Evolutionary conservation across 1,284 basidiomycete genomes (phyloP), one percentile per base, ranked within the genome.

Genomic region (Leccinum solheimii): DNA sequence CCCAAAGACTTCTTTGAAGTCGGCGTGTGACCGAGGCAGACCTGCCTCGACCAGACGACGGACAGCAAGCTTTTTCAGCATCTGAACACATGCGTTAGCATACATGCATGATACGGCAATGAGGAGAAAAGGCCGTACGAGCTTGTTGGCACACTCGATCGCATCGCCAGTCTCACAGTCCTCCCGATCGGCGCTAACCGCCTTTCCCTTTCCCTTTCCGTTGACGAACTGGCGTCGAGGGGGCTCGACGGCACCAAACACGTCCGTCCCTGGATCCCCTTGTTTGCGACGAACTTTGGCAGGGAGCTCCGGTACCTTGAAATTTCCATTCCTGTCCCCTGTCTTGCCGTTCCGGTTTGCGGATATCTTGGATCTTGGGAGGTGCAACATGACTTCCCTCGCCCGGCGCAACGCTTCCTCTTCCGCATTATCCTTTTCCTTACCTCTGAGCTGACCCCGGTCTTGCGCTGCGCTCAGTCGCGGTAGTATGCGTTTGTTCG

Each of bases 1-100:
- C 1, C 77, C 78, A 57, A 79, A 85, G 13, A 86, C 68, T 3
- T 86, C 85, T 62, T 83, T 85, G 71, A 86, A 90, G 50, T 88
- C 86, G 0, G 80, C 69, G 66, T 90, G 83, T 1, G 79, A 73
- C 68, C 86, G 88, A 11, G 78, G 70, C 36, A 90, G 76, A 1
- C 80, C 81, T 62, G 69, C 80, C 9, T 70, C 68, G 2, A 72
- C 67, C 1, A 85, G 75, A 53, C 73, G 74, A 5, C 70, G 72
- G 10, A 78, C 76, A 3, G 79, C 72, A 23, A 75, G 67, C 58
- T 76, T 76, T 71, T 85, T 85, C 40, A 85, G 72, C 23, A 76
- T 69, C 83, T 84, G 58, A 2, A 27, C 13, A 30, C 14, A 10
- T 3, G n/a, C n/a, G 5, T 51, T 32, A n/a, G 14, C 7, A 36